Evolutionary conservation across 2,329 filamentous ascomycete genomes (phyloP), one percentile per base, ranked within the genome.

Genomic region (Camillea tinctor): DNA sequence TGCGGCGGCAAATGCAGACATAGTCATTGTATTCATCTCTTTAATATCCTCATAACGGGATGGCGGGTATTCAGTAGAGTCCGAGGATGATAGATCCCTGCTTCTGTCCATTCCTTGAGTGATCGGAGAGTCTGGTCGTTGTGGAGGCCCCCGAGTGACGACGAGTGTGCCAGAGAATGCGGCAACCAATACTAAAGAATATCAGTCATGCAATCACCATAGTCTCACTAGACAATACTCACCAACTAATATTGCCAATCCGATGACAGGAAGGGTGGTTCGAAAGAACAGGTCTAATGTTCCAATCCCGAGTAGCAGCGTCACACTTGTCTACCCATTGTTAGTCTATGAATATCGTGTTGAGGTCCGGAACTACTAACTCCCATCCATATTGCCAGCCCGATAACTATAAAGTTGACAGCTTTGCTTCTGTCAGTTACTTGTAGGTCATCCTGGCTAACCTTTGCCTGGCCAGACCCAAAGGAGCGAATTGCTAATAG

Each of bases 341-440:
- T 64, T 51, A 66, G 63, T 60, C 63, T 58, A 15, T 22, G 6
- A 30, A 19, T 57, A 36, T 11, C 21, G 65, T 66, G 54, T 65
- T 44, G 20, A 19, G 44, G 7, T 23, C n/a, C 53, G 63, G 40
- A 20, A 23, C 8, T 24, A 80, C 82, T 71, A 68, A 85, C 82
- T 66, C 74, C 81, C 55, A 79, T 82, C 84, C 84, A 87, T 30
- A 84, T 68, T n/a, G 74, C 76, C 58, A 84, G 71, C 15, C 77
- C 81, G 52, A 75, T 67, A 21, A 81, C 72, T 19, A 79, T 71
- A 1, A 79, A 68, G 22, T 80, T 66, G 19, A 82, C 66, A 44
- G 77, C 74, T 66, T 77, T 82, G 59, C 71, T 75, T 36, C 74
- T 73, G 3, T 68, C 68, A 50, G 68, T 60, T 13, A 64, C 66